Evolutionary conservation across 768 basidiomycete genomes (phyloP).

Genomic region (Lactarius pseudohatsudake): DNA sequence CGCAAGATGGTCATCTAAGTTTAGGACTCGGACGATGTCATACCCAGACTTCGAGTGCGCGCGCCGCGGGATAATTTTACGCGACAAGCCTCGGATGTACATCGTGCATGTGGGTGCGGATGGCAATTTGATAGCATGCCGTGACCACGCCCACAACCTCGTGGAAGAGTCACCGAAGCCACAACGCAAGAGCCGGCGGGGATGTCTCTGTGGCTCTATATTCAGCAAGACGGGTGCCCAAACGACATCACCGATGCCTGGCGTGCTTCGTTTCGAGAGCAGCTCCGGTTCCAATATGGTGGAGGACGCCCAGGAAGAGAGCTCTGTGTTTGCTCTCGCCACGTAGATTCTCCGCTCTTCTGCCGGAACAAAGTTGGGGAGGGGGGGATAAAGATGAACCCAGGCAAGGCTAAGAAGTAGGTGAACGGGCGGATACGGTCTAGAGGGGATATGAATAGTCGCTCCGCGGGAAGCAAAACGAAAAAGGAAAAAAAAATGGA

Average conservation of each 20-base stretch:
- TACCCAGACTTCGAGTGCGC: neutral
- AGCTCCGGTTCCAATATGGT: slow-evolving; percentile 4
- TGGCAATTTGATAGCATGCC: neutral
- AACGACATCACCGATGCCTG: neutral
- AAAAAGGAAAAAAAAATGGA: neutral
- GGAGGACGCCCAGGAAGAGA: neutral
- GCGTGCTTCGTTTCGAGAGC: slow-evolving; percentile 4
- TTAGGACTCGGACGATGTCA: slow-evolving; percentile 8
- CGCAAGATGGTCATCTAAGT: slow-evolving; percentile 4
- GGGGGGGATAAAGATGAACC: neutral
- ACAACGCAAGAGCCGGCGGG: slow-evolving; percentile 3
- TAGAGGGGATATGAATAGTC: slow-evolving; percentile 12
- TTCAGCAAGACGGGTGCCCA: neutral
- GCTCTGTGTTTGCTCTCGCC: neutral
- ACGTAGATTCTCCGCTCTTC: slow-evolving; percentile 20
- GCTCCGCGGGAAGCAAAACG: slow-evolving; percentile 12
- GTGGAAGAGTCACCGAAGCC: slow-evolving; percentile 4
- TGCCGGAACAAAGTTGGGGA: neutral
- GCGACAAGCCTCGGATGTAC: neutral
- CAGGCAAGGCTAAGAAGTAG: neutral
- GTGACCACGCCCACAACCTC: slow-evolving; percentile 4
- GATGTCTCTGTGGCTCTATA: neutral
- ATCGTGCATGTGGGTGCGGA: neutral
- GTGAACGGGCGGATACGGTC: neutral
- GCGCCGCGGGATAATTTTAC: slow-evolving; percentile 14